Conservation (phyloP, 371 early-diverging fungal species). For the Mortierella sp. region DNA sequence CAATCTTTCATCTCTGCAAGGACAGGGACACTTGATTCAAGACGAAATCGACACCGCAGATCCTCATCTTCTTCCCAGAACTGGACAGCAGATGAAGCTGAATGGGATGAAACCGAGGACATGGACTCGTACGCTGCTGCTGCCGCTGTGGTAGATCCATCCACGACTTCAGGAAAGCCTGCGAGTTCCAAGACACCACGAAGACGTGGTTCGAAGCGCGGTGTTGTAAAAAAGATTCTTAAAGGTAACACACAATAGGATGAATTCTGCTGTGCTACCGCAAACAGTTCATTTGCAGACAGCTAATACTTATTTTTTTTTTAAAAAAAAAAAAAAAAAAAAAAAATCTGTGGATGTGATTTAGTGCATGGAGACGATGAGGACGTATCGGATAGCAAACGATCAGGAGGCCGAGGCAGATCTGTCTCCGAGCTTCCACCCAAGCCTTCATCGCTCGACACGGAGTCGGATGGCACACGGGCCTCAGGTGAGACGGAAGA, state of each 20-base stretch:
- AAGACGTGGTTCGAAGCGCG: conserved; percentile 7
- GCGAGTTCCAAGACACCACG: conserved; percentile 4
- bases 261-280: too few relatives aligned
- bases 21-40: conserved; percentile 18
- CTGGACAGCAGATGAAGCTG: conserved; percentile 25
- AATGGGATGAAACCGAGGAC: conserved; percentile 28
- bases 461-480: neutral
- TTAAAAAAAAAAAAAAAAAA: too few relatives aligned
- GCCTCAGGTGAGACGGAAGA: neutral
- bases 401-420: conserved; percentile 18
- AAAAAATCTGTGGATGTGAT: conserved; percentile 20
- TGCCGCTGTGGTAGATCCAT: too few relatives aligned
- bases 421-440: conserved; percentile 33
- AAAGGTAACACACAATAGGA: conserved; percentile 28
- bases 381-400: conserved; percentile 7
- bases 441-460: conserved; percentile 24
- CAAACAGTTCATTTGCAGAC: too few relatives aligned
- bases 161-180: neutral
- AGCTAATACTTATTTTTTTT: too few relatives aligned
- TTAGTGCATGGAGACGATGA: conserved; percentile 18
- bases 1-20: conserved; percentile 46
- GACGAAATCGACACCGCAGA: conserved; percentile 28
- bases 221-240: conserved; percentile 13
- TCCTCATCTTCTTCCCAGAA: conserved; percentile 26
- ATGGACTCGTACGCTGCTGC: conserved; percentile 9